Evolutionary conservation across 1,139 yeast species (phyloP).

Genomic region (Eremothecium cymbalariae): DNA sequence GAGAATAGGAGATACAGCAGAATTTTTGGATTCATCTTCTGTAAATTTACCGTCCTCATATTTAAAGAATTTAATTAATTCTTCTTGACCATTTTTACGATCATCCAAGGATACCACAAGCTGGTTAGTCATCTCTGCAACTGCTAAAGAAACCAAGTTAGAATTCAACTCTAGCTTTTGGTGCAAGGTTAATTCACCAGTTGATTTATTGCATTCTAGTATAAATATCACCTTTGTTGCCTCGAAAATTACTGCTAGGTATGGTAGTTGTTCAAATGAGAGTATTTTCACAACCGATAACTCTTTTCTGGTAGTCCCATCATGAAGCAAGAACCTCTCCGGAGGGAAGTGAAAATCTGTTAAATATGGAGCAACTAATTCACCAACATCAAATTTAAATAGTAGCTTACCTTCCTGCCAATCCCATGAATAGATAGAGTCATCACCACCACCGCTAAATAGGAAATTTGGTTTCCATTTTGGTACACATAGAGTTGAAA

Average conservation of each 20-base stretch:
- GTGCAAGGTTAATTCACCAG: constrained; percentile 30
- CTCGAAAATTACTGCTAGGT: constrained; percentile 45
- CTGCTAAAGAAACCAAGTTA: constrained; percentile 33
- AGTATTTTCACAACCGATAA: constrained; percentile 45
- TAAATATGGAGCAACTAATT: constrained; percentile 42
- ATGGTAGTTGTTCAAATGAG: constrained; percentile 27
- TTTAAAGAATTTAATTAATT: constrained; percentile 32
- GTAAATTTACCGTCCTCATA: constrained; percentile 34
- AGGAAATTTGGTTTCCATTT: constrained; percentile 42
- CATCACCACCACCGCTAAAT: constrained; percentile 89
- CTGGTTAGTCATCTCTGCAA: constrained; percentile 24
- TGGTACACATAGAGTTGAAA: constrained; percentile 54
- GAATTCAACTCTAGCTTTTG: constrained; percentile 31
- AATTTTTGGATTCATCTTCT: constrained; percentile 19
- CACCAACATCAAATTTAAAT: constrained; percentile 43
- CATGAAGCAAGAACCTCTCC: constrained; percentile 52
- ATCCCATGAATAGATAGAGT: constrained; percentile 66
- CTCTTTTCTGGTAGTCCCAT: constrained; percentile 40
- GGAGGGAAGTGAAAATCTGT: constrained; percentile 59
- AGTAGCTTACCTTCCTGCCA: constrained; percentile 51
- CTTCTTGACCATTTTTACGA: constrained; percentile 24
- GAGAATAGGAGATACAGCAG: constrained; percentile 17
- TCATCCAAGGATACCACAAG: constrained; percentile 45
- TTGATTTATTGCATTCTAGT: constrained; percentile 30
- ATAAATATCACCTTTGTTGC: constrained; percentile 47